phyloP scores from a whole-genome alignment of 768 basidiomycete species.

The Suillus lakei region DNA sequence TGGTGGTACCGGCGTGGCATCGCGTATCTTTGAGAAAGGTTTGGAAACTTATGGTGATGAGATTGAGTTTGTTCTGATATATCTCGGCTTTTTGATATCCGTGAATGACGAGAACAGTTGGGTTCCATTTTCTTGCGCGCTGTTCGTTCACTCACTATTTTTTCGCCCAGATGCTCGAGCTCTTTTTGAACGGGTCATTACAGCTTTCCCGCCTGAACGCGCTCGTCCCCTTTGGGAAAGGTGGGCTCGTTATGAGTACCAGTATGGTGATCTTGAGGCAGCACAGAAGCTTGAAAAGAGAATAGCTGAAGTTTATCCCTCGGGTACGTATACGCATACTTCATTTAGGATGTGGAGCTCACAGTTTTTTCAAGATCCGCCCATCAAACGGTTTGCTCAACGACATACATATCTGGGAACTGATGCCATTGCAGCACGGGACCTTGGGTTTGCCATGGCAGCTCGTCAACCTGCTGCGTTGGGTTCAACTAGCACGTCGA shows the following conservation, averaged over 20 bases:
- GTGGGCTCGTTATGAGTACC: conserved; percentile 95
- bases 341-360: neutral
- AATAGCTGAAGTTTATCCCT: conserved; percentile 85
- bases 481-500: conserved; percentile 20
- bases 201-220: conserved; percentile 74
- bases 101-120: conserved; percentile 97
- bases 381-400: conserved; percentile 90
- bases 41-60: conserved; percentile 83
- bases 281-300: conserved; percentile 89
- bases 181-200: conserved; percentile 88
- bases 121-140: conserved; percentile 16
- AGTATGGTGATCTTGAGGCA: conserved; percentile 90
- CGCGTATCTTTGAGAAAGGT: conserved; percentile 93
- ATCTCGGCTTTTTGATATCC: conserved; percentile 91
- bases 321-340: conserved; percentile 53
- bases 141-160: conserved; percentile 14
- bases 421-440: conserved; percentile 87
- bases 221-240: conserved; percentile 92
- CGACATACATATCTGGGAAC: conserved; percentile 73
- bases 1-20: conserved; percentile 72
- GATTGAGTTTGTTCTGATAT: conserved; percentile 83
- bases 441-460: conserved; percentile 79
- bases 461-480: conserved; percentile 29
- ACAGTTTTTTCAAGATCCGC: conserved; percentile 61
- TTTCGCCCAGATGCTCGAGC: conserved; percentile 83